A percentile compares a stretch with the other conserved stretches of the same genome.
Conservation (phyloP, 805 yeast species). For the Spathaspora boniae region DNA sequence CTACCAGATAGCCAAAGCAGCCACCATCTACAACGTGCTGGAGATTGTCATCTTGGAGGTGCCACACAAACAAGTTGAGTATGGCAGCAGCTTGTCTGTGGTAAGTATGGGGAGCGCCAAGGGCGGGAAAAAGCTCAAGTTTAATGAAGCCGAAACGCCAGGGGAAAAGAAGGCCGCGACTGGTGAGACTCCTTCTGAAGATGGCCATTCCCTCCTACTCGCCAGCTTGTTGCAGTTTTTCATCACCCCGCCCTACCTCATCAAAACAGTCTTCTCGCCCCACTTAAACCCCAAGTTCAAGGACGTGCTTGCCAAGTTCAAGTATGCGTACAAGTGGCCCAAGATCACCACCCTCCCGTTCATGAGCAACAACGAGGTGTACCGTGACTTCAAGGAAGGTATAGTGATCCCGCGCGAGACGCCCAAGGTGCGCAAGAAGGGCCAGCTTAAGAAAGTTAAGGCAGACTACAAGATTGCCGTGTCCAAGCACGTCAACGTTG, state of each 20-base stretch:
- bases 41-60: slow-evolving; percentile 73
- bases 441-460: slow-evolving; percentile 27
- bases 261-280: slow-evolving; percentile 56
- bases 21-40: slow-evolving; percentile 63
- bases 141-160: slow-evolving; percentile 21
- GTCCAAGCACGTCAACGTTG: slow-evolving; percentile 78
- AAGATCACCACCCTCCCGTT: slow-evolving; percentile 72
- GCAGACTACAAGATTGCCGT: slow-evolving; percentile 40
- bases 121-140: slow-evolving; percentile 14
- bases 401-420: slow-evolving; percentile 44
- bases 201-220: slow-evolving; percentile 41
- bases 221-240: slow-evolving; percentile 75
- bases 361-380: slow-evolving; percentile 46
- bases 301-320: slow-evolving; percentile 43
- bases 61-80: slow-evolving; percentile 21
- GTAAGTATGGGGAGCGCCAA: slow-evolving; percentile 25
- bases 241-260: slow-evolving; percentile 80
- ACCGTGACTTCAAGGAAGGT: slow-evolving; percentile 57
- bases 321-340: slow-evolving; percentile 67
- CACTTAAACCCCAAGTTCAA: slow-evolving; percentile 13
- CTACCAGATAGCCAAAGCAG: slow-evolving; percentile 76
- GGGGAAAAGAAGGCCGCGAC: slow-evolving; percentile 13
- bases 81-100: slow-evolving; percentile 13
- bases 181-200: no score
- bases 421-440: slow-evolving; percentile 30